These are phyloP conservation scores for Podochytrium sp. DNA, from an alignment of 192 early-diverging fungal species.

Conservation along the genomic window DNA sequence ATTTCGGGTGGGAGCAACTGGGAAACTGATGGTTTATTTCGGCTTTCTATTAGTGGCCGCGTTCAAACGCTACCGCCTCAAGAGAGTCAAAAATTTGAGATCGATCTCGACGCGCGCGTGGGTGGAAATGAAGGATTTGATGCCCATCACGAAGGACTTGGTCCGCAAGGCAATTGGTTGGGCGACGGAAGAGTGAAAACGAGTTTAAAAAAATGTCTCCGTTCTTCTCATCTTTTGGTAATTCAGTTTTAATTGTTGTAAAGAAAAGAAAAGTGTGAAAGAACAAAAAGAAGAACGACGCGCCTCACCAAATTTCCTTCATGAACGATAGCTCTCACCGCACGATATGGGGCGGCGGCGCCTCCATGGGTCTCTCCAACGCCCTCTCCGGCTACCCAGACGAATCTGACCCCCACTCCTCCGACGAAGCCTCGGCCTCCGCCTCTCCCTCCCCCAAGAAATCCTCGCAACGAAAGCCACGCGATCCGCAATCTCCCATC, in stretches of 20 bases:
- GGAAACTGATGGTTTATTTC: too few species aligned
- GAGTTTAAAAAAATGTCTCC: background rate
- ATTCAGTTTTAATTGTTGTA: background rate
- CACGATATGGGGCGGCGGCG: background rate
- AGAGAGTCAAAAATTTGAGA: constrained; percentile 5
- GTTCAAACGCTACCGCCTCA: constrained; percentile 3
- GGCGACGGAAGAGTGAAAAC: too few species aligned
- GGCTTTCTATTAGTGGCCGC: background rate
- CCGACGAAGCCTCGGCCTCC: too few species aligned
- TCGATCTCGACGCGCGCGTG: background rate
- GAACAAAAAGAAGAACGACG: too few species aligned
- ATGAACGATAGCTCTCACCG: background rate
- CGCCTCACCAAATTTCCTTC: background rate
- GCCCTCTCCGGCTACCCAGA: background rate
- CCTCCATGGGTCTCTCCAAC: background rate
- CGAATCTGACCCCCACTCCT: too few species aligned
- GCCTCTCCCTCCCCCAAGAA: too few species aligned
- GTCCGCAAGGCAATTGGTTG: constrained; percentile 9
- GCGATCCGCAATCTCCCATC: background rate
- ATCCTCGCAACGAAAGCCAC: background rate
- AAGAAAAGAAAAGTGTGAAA: too few species aligned
- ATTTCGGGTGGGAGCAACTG: too few species aligned
- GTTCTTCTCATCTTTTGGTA: background rate
- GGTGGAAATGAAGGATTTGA: constrained; percentile 16
- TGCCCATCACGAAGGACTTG: constrained; percentile 19